Base-by-base conservation (phyloP, 176 grass and related monocot species). In the Panicum miliaceum region DNA sequence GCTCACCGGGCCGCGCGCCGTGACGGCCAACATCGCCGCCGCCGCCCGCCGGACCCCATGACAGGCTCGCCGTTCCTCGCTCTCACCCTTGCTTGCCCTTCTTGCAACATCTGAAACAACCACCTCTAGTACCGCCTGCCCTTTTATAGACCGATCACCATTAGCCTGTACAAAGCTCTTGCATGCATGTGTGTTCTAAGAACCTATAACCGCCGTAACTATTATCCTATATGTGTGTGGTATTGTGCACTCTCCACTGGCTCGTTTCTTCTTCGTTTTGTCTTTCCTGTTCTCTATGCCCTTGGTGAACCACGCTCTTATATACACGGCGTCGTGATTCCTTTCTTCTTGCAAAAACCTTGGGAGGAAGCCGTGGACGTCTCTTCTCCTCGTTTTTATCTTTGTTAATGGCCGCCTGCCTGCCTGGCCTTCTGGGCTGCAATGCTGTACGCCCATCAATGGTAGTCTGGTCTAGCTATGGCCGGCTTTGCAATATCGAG, bases 21-120 rank as follows among this genome's bases (percentile, higher is more conserved):
- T 12, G 57, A 19, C 64, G 32, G 34, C 53, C 68, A 3, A 0
- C 42, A 8, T 7, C 65, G 5, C 68, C 43, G 1, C 34, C 23
- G 22, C 73, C n/a, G 12, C 52, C 52, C 7, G 12, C 5, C 62
- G 18, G 29, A 77, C 36, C 40, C 38, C 68, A 12, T 89, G 52
- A 84, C 76, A 84, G 81, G 67, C 81, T 79, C 75, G 58, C 37
- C 37, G 6, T 37, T 72, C 63, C 48, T 64, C 81, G 13, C 50
- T n/a, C n/a, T n/a, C n/a, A n/a, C 45, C 45, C 48, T 56, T 74
- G 45, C 46, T 42, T 35, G 41, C 36, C 37, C 20, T 59, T 46
- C 9, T 6, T 16, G 46, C 64, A 20, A 19, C 54, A 64, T 78
- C 19, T 77, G 34, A 52, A 76, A 9, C n/a, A 38, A 3, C 29